Base-by-base conservation (phyloP, 805 yeast genomes). In the Sungouiella blattae region DNA sequence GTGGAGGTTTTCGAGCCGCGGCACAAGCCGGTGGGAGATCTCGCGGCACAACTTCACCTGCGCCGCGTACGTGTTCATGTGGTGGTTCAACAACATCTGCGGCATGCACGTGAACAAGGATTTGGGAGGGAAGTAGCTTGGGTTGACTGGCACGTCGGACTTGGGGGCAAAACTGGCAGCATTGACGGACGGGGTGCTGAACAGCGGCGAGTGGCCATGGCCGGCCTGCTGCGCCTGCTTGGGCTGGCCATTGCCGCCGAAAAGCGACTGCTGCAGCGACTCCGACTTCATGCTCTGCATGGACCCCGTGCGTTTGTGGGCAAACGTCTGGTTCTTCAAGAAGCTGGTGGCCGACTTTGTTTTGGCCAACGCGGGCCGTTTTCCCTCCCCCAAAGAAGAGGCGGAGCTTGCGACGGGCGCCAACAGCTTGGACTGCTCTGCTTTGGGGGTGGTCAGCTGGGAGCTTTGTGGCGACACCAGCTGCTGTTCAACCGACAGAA, bases 1-100 rank as follows among this genome's bases (percentile, higher is more conserved):
- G 32, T 55, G 52, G 36, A 67, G 46, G 20, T 44, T 50, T 39
- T 67, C 71, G 17, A 67, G 55, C 30, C 62, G 52, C 1, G 70
- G 69, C 15, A 67, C 52, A 26, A 66, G 43, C 43, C 62, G 64
- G 31, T 40, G 36, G 11, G 41, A 40, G 18, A 67, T 40, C 37
- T 67, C 72, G 30, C 53, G 57, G 41, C 53, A 48, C 33, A 60
- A 47, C 34, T 59, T 62, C 11, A 40, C 36, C 36, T 53, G 61
- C 8, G 54, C 48, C 2, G 45, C 49, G 42, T 52, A 62, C 2
- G 44, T 40, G 16, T 49, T 41, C 28, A 55, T 54, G 43, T 67
- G 73, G 34, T 67, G 65, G 35, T 53, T 57, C 15, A 64, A 48
- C 26, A 67, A 50, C 5, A 60, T 34, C 6, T 63, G 57, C 14